Percentiles rank a stretch among this genome's conserved stretches.
Evolutionary conservation across 345 rosid species (phyloP).

Genomic region (Lumnitzera racemosa): DNA sequence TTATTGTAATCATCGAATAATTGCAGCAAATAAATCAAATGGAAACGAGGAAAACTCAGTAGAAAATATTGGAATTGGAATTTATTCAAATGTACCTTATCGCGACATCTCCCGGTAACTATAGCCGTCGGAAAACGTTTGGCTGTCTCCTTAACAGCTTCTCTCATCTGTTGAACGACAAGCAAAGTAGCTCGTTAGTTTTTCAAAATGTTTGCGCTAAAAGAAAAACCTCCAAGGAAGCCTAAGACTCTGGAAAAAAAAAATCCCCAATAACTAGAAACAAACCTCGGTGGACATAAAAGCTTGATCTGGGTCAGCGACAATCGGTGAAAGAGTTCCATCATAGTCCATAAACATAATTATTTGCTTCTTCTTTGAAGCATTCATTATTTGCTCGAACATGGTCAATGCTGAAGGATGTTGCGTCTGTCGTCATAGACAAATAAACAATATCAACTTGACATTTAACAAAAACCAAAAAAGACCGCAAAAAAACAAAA

Average conservation of each 20-base stretch:
- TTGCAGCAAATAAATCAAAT: not conserved
- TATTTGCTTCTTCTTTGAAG: slow-evolving; percentile 65
- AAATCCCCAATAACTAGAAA: too few relatives aligned
- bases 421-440: slow-evolving; percentile 30
- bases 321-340: slow-evolving; percentile 96
- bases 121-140: slow-evolving; percentile 86
- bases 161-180: slow-evolving; percentile 52
- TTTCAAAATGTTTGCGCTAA: too few relatives aligned
- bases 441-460: not conserved
- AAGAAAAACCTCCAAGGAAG: too few relatives aligned
- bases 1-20: too few relatives aligned
- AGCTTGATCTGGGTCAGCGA: slow-evolving; percentile 89
- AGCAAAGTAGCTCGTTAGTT: too few relatives aligned
- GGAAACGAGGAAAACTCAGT: not conserved
- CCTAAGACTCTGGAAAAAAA: too few relatives aligned
- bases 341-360: slow-evolving; percentile 97
- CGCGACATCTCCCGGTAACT: slow-evolving; percentile 86
- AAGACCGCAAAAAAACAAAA: too few relatives aligned
- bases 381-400: slow-evolving; percentile 60
- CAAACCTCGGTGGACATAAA: slow-evolving; percentile 74
- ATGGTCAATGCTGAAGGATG: slow-evolving; percentile 80
- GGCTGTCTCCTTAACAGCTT: slow-evolving; percentile 60
- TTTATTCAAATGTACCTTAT: slow-evolving; percentile 57
- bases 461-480: not conserved
- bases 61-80: not conserved